Evolutionary conservation across 306 rosid genomes (phyloP).

Genomic region (Prunus mongolica): DNA sequence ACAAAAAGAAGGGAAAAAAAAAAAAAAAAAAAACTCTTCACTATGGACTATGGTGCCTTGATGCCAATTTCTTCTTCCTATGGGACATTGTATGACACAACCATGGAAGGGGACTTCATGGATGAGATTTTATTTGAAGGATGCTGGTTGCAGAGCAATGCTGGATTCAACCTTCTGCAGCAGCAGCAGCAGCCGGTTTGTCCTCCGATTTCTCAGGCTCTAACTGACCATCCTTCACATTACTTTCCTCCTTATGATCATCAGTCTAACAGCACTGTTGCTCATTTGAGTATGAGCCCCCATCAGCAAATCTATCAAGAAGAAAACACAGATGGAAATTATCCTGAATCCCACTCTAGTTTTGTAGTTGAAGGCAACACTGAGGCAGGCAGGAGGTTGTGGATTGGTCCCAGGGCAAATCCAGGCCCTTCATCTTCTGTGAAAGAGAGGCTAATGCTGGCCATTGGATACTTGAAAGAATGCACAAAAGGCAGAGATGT

Average conservation of each 20-base stretch:
- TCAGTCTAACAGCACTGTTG: background rate
- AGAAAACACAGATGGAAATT: background rate
- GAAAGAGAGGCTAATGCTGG: constrained; percentile 46
- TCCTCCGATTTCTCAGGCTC: background rate
- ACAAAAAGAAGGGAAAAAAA: no score
- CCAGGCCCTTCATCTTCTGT: constrained; percentile 33
- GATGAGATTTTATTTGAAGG: constrained; percentile 42
- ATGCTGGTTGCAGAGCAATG: constrained; percentile 45
- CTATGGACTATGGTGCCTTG: constrained; percentile 32
- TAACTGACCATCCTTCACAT: background rate
- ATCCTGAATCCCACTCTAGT: background rate
- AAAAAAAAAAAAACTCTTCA: no score
- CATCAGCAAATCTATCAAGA: constrained; percentile 21
- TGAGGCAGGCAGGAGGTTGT: constrained; percentile 34
- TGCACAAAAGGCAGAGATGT: constrained; percentile 31
- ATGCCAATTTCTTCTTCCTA: constrained; percentile 10
- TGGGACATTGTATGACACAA: constrained; percentile 9
- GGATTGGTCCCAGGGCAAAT: constrained; percentile 41
- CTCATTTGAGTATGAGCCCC: background rate
- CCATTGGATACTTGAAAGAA: constrained; percentile 41
- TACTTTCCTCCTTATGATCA: constrained; percentile 11
- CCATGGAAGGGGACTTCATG: constrained; percentile 18
- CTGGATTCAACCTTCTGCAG: background rate
- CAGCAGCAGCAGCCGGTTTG: background rate
- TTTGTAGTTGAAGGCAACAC: constrained; percentile 11